Base-by-base conservation (phyloP, 2,329 filamentous ascomycete genomes). In the Endoconidiophora laricicola region DNA sequence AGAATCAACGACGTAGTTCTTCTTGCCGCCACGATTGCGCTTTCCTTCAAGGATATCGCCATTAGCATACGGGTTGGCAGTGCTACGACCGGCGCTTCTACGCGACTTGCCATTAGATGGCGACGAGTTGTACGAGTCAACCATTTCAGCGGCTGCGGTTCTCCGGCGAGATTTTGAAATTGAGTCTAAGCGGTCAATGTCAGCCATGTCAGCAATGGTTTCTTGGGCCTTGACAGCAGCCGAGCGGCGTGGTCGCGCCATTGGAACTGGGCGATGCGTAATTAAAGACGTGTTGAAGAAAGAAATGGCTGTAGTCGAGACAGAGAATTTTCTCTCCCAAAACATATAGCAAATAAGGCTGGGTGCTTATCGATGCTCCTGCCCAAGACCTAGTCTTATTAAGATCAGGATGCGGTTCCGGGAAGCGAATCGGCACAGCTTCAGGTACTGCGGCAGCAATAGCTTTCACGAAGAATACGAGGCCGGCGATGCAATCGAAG, bases 1-100 rank as follows among this genome's bases (percentile, higher is more conserved):
- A 37, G 71, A 74, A 54, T 77, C 74, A 22, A 79, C 71, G 36
- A 76, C 71, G 49, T 78, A 78, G 56, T 69, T 77, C 63, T 77
- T 78, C 62, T 75, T 74, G 16, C 66, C 68, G 4, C 70, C 71
- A 6, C 73, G 69, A 52, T 71, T 74, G 45, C 74, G 67, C 57
- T 72, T 73, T 37, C 70, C 69, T 23, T 67, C 63, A 16, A 72
- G 60, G 45, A 73, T 70, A 56, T 72, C 68, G 26, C 68, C 66
- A 22, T 66, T 67, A 22, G 63, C 63, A 39, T 49, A 52, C 2
- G 50, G 36, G 18, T 41, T 47, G 12, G 37, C 22, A 24, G 36
- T 39, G 3, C 48, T 33, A 20, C 47, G 47, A 12, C 29, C 44
- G 26, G 47, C 16, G 16, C 14, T 36, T 12, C 47, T 72, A 55